phyloP scores from a whole-genome alignment of 768 basidiomycete genomes.

The Daedaleopsis sinensis region DNA sequence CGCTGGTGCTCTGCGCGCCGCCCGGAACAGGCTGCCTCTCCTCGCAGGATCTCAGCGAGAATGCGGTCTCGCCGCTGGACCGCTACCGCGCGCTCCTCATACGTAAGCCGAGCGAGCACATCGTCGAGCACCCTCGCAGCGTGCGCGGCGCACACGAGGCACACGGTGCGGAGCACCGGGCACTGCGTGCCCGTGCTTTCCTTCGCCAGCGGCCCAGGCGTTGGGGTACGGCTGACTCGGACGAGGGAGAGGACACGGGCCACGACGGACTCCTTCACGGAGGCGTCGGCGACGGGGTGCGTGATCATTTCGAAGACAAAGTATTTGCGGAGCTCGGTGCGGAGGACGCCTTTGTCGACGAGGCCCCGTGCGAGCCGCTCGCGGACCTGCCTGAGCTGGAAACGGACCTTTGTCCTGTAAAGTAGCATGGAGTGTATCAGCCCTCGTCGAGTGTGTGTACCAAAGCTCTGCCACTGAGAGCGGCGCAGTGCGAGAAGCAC shows the following conservation, averaged over 20 bases:
- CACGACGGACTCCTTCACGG: slow-evolving; percentile 85
- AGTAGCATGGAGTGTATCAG: neutral
- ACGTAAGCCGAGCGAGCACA: slow-evolving; percentile 83
- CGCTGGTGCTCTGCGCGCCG: slow-evolving; percentile 33
- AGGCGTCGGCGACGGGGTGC: slow-evolving; percentile 93
- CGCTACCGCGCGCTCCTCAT: slow-evolving; percentile 92
- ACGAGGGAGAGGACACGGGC: slow-evolving; percentile 21
- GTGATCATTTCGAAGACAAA: slow-evolving; percentile 99
- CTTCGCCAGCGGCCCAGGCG: slow-evolving; percentile 68
- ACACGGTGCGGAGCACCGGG: slow-evolving; percentile 77
- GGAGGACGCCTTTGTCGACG: slow-evolving; percentile 98
- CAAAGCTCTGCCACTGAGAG: no score
- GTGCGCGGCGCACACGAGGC: slow-evolving; percentile 88
- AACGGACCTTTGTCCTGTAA: slow-evolving; percentile 92
- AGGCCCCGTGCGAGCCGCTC: slow-evolving; percentile 96
- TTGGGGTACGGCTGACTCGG: slow-evolving; percentile 80
- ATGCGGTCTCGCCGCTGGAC: slow-evolving; percentile 95
- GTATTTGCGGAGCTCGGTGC: slow-evolving; percentile 98
- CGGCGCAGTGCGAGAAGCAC: no score
- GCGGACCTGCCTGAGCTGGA: slow-evolving; percentile 97
- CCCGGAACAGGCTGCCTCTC: slow-evolving; percentile 35
- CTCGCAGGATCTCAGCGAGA: slow-evolving; percentile 92
- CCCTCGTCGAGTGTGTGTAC: no score
- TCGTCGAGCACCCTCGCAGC: slow-evolving; percentile 96
- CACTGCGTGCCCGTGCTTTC: slow-evolving; percentile 70